Evolutionary conservation across 441 rosid species (phyloP), one percentile per base, ranked within the genome.

Genomic region (Adansonia gregorii): DNA sequence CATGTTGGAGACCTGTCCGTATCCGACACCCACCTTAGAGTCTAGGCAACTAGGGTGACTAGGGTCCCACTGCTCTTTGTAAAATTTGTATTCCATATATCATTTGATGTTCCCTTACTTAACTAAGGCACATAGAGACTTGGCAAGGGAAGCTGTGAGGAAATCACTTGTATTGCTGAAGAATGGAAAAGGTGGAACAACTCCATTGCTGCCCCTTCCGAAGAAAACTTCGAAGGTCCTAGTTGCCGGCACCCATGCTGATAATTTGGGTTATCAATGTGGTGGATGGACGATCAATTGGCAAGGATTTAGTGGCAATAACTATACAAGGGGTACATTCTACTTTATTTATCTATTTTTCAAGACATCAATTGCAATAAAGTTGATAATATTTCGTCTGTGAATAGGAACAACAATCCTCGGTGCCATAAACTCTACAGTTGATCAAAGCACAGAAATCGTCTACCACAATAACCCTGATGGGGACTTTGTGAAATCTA

Each of bases 211-310:
- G 14, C 94, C 92, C 63, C 92, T 90, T 78, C 83, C 90, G 1
- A 87, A 86, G 82, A 88, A 85, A 80, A 83, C 86, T 76, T 76
- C 84, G 67, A 89, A 87, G 85, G 86, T 90, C 78, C 80, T 90
- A 35, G 89, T 90, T 11, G 84, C 91, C 51, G 94, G 94, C 9
- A 89, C 86, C 66, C 94, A 89, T 43, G 94, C 94, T 82, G 91
- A 90, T 83, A 86, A 90, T 81, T 83, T 90, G 80, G 94, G 94
- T 65, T 90, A 86, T 80, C 94, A 90, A 41, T 90, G 92, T 79
- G 94, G 94, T 82, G 94, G 94, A 27, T 90, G 94, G 94, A 86
- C 94, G 48, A 89, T 90, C 41, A 78, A 67, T 24, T 90, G 94
- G 94, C 94, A 86, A 88, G 94, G 92, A 64, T 84, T 81, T 73